Evolutionary conservation across 2,329 filamentous ascomycete genomes (phyloP).

Genomic region (Alternaria sp.): DNA sequence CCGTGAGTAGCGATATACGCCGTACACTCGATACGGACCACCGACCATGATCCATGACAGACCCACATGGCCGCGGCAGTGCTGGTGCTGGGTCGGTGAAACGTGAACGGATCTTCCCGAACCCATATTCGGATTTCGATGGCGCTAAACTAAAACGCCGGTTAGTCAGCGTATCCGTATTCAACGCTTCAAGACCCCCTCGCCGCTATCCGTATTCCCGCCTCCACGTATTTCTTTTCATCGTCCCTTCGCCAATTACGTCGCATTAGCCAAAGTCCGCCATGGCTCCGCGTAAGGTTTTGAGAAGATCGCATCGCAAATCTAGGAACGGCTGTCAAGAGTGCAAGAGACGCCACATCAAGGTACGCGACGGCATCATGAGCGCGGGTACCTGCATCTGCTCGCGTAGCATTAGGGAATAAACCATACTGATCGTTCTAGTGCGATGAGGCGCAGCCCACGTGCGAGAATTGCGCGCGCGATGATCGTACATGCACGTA

Average conservation of each 20-base stretch:
- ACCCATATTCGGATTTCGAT: background rate
- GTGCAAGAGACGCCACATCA: conserved; percentile 33
- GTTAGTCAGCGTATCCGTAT: conserved; percentile 6
- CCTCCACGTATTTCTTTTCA: background rate
- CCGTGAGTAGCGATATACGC: background rate
- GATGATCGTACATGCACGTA: conserved; percentile 24
- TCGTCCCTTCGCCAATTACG: background rate
- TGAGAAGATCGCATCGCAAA: conserved; percentile 26
- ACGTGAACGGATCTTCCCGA: background rate
- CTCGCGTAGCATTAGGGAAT: background rate
- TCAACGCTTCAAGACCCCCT: background rate
- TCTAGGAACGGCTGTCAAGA: conserved; percentile 26
- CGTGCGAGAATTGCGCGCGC: conserved; percentile 23
- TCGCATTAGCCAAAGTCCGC: background rate
- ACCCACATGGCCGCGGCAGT: background rate
- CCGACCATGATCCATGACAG: background rate
- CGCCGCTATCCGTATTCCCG: background rate
- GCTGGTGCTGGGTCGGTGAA: background rate
- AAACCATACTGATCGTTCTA: conserved; percentile 2
- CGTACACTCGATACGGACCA: background rate
- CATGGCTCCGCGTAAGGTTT: conserved; percentile 1
- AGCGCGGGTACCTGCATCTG: background rate
- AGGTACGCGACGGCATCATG: conserved; percentile 15
- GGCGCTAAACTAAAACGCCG: background rate
- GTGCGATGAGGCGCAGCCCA: conserved; percentile 28